Evolutionary conservation across 1,284 basidiomycete species (phyloP).

Genomic region (Fomitopsis betulina): DNA sequence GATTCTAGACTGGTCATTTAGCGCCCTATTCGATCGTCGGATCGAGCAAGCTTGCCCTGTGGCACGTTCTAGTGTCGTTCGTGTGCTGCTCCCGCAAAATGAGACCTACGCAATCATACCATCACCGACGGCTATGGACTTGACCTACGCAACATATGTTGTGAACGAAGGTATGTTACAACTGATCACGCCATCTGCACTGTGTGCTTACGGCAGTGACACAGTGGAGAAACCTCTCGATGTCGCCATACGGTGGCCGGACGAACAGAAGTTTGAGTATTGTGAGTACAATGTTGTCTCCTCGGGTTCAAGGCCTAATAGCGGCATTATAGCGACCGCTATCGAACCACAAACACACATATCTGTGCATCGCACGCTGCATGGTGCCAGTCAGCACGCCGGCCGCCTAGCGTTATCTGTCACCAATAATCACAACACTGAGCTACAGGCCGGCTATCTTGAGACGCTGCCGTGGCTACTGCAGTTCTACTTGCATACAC

Average conservation of each 20-base stretch:
- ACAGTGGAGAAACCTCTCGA: slow-evolving; percentile 35
- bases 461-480: slow-evolving; percentile 95
- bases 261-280: slow-evolving; percentile 48
- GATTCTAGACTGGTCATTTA: slow-evolving; percentile 67
- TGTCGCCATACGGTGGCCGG: slow-evolving; percentile 51
- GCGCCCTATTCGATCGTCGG: slow-evolving; percentile 65
- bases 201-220: slow-evolving; percentile 2
- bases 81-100: slow-evolving; percentile 41
- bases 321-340: slow-evolving; percentile 25
- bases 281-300: slow-evolving; percentile 34
- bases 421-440: slow-evolving; percentile 52
- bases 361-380: slow-evolving; percentile 67
- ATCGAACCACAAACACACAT: slow-evolving; percentile 34
- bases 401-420: slow-evolving; percentile 72
- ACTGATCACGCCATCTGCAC: neutral
- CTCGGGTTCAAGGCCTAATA: slow-evolving; percentile 1
- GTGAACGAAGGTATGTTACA: slow-evolving; percentile 38
- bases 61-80: slow-evolving; percentile 47
- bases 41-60: slow-evolving; percentile 63
- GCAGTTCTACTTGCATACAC: slow-evolving; percentile 83
- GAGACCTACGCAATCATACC: slow-evolving; percentile 45
- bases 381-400: slow-evolving; percentile 73
- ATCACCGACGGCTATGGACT: slow-evolving; percentile 35
- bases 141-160: slow-evolving; percentile 41
- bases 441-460: slow-evolving; percentile 67